These are phyloP conservation scores for Boletus sp. DNA, from an alignment of 1,284 basidiomycete species.

Conservation along the genomic window DNA sequence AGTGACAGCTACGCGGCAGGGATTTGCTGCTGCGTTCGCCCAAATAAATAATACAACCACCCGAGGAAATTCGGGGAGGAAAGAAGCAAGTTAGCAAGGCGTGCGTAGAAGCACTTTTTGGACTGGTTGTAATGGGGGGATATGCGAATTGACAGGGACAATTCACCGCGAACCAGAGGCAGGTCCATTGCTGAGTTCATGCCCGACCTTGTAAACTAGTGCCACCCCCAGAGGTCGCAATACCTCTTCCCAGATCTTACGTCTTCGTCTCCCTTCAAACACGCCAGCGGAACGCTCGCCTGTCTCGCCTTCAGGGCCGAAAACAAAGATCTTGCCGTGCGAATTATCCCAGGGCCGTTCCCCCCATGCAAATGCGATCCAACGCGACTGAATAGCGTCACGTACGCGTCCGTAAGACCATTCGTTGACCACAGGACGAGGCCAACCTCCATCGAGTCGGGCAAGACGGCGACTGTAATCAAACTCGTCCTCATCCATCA, in stretches of 20 bases:
- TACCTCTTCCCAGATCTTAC: slow-evolving; percentile 55
- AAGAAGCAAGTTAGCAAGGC: not conserved
- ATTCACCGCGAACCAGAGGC: slow-evolving; percentile 23
- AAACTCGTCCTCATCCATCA: slow-evolving; percentile 28
- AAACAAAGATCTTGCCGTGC: slow-evolving; percentile 62
- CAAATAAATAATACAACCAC: slow-evolving; percentile 7
- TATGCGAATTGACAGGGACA: not conserved
- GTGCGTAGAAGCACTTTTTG: slow-evolving; percentile 18
- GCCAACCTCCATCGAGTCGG: slow-evolving; percentile 42
- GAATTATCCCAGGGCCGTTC: slow-evolving; percentile 61
- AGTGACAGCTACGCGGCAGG: not conserved
- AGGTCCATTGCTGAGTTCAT: slow-evolving; percentile 69
- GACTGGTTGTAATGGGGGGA: not conserved
- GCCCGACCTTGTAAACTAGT: slow-evolving; percentile 65
- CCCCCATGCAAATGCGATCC: slow-evolving; percentile 71
- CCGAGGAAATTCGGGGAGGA: not conserved
- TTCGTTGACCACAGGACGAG: slow-evolving; percentile 52
- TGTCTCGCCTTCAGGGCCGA: slow-evolving; percentile 50
- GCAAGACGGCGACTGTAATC: slow-evolving; percentile 10
- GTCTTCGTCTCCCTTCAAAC: slow-evolving; percentile 43
- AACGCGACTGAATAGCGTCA: slow-evolving; percentile 63
- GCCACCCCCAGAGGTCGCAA: slow-evolving; percentile 61
- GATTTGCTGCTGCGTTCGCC: not conserved
- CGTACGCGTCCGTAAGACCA: slow-evolving; percentile 62
- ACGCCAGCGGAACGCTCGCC: slow-evolving; percentile 43